Evolutionary conservation across 164 flowering plant species (phyloP).

Genomic region (Aristolochia fimbriata): DNA sequence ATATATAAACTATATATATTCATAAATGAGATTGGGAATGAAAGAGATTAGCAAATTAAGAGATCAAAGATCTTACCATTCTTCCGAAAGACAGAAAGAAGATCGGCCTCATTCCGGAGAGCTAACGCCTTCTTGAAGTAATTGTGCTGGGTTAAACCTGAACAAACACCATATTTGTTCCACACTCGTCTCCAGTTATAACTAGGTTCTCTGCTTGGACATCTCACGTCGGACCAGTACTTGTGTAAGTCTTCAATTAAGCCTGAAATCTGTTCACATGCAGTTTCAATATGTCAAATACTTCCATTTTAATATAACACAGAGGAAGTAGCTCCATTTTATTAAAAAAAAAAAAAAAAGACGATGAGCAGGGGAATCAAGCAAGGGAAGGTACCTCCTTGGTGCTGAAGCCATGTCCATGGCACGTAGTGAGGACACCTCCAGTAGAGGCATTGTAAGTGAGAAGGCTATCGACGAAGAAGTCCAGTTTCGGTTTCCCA

Average conservation of each 20-base stretch:
- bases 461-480: conserved; percentile 4
- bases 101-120: not conserved
- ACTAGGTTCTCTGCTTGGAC: conserved; percentile 4
- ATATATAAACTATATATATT: too few relatives aligned
- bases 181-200: conserved; percentile 3
- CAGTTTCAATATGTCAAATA: too few relatives aligned
- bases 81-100: not conserved
- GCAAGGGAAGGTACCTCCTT: conserved; percentile 4
- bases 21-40: too few relatives aligned
- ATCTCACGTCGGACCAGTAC: conserved; percentile 11
- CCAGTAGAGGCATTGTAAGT: conserved; percentile 1
- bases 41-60: too few relatives aligned
- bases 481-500: conserved; percentile 6
- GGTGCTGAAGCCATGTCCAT: not conserved
- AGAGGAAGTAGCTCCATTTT: too few relatives aligned
- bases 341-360: too few relatives aligned
- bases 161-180: conserved; percentile 6
- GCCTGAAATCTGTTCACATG: conserved; percentile 4
- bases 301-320: too few relatives aligned
- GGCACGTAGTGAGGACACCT: not conserved
- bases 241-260: conserved; percentile 1
- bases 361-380: too few relatives aligned
- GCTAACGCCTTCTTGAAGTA: conserved; percentile 10
- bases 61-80: too few relatives aligned
- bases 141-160: conserved; percentile 6